Base-by-base conservation (phyloP, 768 basidiomycete genomes). In the Udeniomyces megalosporus region DNA sequence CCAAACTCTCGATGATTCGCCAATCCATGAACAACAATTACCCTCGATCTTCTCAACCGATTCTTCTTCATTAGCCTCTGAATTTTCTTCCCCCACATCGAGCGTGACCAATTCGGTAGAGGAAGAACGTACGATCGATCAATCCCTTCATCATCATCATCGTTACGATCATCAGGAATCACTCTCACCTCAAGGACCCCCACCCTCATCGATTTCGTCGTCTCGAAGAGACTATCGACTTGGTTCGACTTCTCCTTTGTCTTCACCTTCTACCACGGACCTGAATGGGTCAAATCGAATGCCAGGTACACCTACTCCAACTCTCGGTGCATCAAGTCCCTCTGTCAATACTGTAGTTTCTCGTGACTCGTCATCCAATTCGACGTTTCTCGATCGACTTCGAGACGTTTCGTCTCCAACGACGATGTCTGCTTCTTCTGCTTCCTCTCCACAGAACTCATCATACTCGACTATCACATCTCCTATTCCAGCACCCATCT, bases 131-230 rank as follows among this genome's bases (percentile, higher is more conserved):
- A 42, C 82, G 78, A 66, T 75, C 80, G 26, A 80, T 83, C 68
- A 84, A 78, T 53, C 82, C 83, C n/a, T 82, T 85, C 48, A 73
- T 77, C 24, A 38, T n/a, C 20, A 8, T 4, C 56, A n/a, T 58
- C 56, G n/a, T 46, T 42, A 20, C 26, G 15, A 26, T 54, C 53
- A 28, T 54, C 53, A n/a, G n/a, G n/a, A n/a, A n/a, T n/a, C n/a
- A n/a, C n/a, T n/a, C n/a, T n/a, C n/a, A n/a, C n/a, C 22, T 24
- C 53, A 11, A 26, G 47, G 6, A 60, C 34, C 22, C 46, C 32
- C 46, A 32, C 31, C 26, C 47, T 60, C 31, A n/a, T n/a, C n/a
- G 29, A 34, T 50, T 56, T 22, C 54, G 35, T 28, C 45, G 28
- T 24, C 32, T n/a, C 55, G 46, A 35, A 28, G 24, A 45, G 28